Evolutionary conservation across 1,139 yeast genomes (phyloP), one percentile per base, ranked within the genome.

Genomic region (Nadsonia starkeyi-henricii): DNA sequence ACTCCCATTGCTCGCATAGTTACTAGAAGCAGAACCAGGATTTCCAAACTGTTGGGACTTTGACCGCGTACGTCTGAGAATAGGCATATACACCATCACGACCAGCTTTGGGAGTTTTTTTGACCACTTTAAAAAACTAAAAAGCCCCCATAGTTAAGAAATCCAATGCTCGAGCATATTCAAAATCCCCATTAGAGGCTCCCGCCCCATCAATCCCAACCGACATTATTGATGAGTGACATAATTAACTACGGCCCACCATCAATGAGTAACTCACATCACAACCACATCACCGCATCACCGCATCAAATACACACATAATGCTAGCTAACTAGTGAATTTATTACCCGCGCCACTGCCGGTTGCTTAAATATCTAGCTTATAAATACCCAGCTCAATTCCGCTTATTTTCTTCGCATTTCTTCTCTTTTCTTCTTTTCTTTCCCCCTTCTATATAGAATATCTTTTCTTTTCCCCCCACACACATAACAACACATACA

Each of bases 401-500:
- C 28, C 28, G 8, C 5, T 23, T 23, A 23, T 23, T 33, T n/a
- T 33, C 12, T n/a, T n/a, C n/a, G n/a, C 39, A 33, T n/a, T 15
- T 33, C 39, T 15, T n/a, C 17, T n/a, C 42, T 26, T 39, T 42
- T 43, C 45, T 42, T 41, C 20, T 21, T 37, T 7, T 18, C 20
- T 42, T 20, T 20, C 17, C 21, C 45, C 45, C 47, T 42, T 48
- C 48, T 48, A 4, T 33, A 33, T 33, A 33, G 17, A 33, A n/a
- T 13, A 33, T 13, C 39, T 33, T 33, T 33, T 33, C 39, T 33
- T 33, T 33, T 13, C 12, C 9, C 28, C 9, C 28, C 52, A 51
- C 47, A 48, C 44, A 45, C 49, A 41, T 46, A 49, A 23, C 45
- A 42, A 23, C 39, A 65, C 17, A 63, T 62, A 2, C 75, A 81